Conservation (phyloP, 495 filamentous ascomycete species). For the Penicillium atrosanguineum region DNA sequence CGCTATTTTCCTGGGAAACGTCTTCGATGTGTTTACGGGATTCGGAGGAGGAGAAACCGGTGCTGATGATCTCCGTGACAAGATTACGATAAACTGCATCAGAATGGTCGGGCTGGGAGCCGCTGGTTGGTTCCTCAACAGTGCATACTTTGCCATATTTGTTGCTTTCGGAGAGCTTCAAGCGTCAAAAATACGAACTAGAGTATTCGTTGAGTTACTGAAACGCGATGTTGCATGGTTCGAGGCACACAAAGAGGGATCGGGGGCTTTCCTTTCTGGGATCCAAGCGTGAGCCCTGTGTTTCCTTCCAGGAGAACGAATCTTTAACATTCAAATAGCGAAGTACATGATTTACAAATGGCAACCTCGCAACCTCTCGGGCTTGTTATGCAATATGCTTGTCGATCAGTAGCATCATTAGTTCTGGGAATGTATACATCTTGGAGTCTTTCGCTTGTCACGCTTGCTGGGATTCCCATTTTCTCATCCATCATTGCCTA, state of each 20-base stretch:
- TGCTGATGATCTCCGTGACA: conserved; percentile 47
- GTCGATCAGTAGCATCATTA: conserved; percentile 61
- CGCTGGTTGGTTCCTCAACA: conserved; percentile 62
- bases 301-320: not conserved
- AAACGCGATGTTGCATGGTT: conserved; percentile 80
- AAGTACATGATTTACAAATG: conserved; percentile 78
- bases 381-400: conserved; percentile 58
- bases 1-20: conserved; percentile 69
- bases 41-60: conserved; percentile 58
- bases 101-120: conserved; percentile 59
- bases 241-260: conserved; percentile 68
- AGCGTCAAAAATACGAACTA: conserved; percentile 59
- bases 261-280: conserved; percentile 65
- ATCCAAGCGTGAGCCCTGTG: conserved; percentile 68
- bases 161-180: conserved; percentile 78
- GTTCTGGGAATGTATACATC: conserved; percentile 71
- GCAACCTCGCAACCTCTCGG: conserved; percentile 79
- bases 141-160: conserved; percentile 65
- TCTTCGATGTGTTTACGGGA: conserved; percentile 69
- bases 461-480: conserved; percentile 71
- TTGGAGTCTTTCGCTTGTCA: conserved; percentile 83
- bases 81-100: conserved; percentile 56
- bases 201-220: conserved; percentile 65
- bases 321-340: conserved; percentile 45
- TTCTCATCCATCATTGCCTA: conserved; percentile 57